Base-by-base conservation (phyloP, 805 yeast species). In the Yamadazyma sp. region DNA sequence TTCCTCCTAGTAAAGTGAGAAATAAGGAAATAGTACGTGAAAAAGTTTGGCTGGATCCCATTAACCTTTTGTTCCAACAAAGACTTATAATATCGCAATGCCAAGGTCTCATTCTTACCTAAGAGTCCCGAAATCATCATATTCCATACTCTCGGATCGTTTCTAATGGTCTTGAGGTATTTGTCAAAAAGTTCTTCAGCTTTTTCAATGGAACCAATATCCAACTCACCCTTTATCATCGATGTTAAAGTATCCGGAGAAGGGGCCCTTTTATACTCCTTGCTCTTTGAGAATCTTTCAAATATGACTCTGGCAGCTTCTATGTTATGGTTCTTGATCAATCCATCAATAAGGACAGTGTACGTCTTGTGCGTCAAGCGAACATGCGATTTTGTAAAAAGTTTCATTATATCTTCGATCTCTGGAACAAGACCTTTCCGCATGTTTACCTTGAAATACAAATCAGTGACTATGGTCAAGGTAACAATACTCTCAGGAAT, bases 401-500 rank as follows among this genome's bases (percentile, higher is more conserved):
- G 67, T 1, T 53, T 41, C 26, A 80, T 56, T 41, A 77, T 54
- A 5, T 53, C 53, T 8, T 60, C 64, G 16, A 73, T 57, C 23
- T 67, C 58, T 6, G 78, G 70, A 2, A 59, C 49, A 41, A 60
- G 54, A 7, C 77, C 78, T 23, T 71, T 63, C n/a, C 60, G 61
- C 26, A 59, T 59, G 22, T 68, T 62, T 23, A 60, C 40, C 52
- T 76, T 77, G 60, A 81, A 67, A 45, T 71, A 64, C 36, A 71
- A 57, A 49, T 81, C 80, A 37, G 82, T 67, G 16, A 81, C 59
- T 23, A 75, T 71, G 3, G 89, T 73, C 57, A 77, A 77, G 2
- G 90, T 81, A 12, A 78, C 78, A 31, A 78, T 66, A 53, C 80
- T 85, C 18, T 83, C 82, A 24, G 64, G 50, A 16, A 81, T 55